phyloP scores from a whole-genome alignment of 1,139 yeast genomes.

The Pneumocystis canis region DNA sequence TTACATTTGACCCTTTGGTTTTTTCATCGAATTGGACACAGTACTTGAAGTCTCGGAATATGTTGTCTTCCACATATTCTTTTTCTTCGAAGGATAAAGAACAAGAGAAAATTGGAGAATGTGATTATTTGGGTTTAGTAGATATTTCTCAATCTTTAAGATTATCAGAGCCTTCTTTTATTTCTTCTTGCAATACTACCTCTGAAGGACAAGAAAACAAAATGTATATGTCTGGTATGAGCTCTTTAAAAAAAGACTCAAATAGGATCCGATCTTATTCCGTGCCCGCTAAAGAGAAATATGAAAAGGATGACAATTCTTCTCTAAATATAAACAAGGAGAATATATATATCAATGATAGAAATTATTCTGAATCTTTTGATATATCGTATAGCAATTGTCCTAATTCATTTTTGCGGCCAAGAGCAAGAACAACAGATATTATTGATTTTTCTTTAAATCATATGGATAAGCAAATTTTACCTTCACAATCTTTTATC shows the following conservation, averaged over 20 bases:
- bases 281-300: conserved; percentile 20
- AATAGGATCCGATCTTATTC: conserved; percentile 28
- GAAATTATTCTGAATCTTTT: not conserved
- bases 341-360: not conserved
- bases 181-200: conserved; percentile 2
- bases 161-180: conserved; percentile 4
- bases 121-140: conserved; percentile 17
- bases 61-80: conserved; percentile 12
- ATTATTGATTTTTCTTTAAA: conserved; percentile 8
- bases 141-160: conserved; percentile 14
- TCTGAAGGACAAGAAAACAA: conserved; percentile 1
- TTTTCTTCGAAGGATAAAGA: conserved; percentile 12
- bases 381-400: not conserved
- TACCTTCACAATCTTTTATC: conserved; percentile 1
- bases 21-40: conserved; percentile 19
- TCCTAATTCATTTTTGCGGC: conserved; percentile 13
- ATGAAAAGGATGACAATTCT: conserved; percentile 14
- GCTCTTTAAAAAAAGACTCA: conserved; percentile 24
- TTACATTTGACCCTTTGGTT: conserved; percentile 25
- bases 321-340: not conserved
- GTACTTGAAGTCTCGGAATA: conserved; percentile 8
- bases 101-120: conserved; percentile 15
- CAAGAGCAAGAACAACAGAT: conserved; percentile 11
- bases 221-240: conserved; percentile 19
- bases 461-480: conserved; percentile 8